Conservation (phyloP, 23 red algal species). For the Gracilaria domingensis region DNA sequence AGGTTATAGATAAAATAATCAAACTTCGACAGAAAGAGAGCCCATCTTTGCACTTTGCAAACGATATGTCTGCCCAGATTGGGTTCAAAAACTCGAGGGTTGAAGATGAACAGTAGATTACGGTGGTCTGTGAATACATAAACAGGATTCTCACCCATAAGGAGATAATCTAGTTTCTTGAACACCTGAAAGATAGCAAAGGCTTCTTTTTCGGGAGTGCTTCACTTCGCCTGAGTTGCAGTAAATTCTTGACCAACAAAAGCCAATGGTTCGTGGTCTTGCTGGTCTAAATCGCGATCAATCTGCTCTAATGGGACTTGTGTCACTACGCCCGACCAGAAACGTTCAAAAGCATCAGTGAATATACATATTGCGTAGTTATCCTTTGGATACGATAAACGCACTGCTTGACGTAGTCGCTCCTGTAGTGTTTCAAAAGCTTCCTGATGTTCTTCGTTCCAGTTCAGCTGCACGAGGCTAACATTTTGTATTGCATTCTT, state of each 20-base stretch:
- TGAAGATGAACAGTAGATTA: slow-evolving; percentile 36
- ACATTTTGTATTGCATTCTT: slow-evolving; percentile 1
- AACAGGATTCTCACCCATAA: background rate
- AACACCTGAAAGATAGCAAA: slow-evolving; percentile 21
- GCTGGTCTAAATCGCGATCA: background rate
- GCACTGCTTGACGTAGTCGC: slow-evolving; percentile 3
- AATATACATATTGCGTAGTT: slow-evolving; percentile 17
- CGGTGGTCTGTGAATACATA: slow-evolving; percentile 36
- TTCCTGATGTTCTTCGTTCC: slow-evolving; percentile 23
- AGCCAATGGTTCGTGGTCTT: slow-evolving; percentile 32
- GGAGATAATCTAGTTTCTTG: slow-evolving; percentile 26
- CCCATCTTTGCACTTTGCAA: slow-evolving; percentile 49
- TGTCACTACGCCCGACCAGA: slow-evolving; percentile 28
- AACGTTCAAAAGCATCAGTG: slow-evolving; percentile 42
- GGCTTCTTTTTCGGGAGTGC: slow-evolving; percentile 50
- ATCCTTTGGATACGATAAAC: slow-evolving; percentile 28
- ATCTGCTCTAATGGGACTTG: background rate
- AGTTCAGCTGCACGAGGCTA: background rate
- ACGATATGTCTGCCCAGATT: background rate
- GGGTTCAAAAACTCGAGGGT: background rate
- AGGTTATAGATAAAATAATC: slow-evolving; percentile 13
- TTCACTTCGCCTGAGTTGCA: background rate
- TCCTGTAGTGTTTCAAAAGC: slow-evolving; percentile 22
- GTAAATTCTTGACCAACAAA: slow-evolving; percentile 30
- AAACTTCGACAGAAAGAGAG: slow-evolving; percentile 31